Base-by-base conservation (phyloP, 257 asterid genomes). In the Pogostemon cablin region DNA sequence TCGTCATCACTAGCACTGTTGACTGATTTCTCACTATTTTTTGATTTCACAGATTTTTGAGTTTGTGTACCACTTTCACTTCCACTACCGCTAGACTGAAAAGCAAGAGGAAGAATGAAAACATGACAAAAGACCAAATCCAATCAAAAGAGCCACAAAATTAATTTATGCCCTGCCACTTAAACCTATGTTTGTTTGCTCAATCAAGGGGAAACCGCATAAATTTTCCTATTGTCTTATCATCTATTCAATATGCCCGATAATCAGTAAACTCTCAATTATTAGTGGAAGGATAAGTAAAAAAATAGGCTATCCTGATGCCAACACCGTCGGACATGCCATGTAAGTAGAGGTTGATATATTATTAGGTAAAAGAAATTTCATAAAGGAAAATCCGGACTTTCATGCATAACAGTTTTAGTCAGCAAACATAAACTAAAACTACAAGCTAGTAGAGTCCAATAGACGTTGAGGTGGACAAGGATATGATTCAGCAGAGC, bases 1-100 rank as follows among this genome's bases (percentile, higher is more conserved):
- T 81, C 84, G 7, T 60, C 87, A 79, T 72, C 82, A 85, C 89
- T 84, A 75, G 81, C 84, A 55, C 73, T 78, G 67, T 74, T 81
- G 54, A 69, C 87, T 59, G 86, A 80, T 71, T 75, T 84, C 79
- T 81, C 86, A 73, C 77, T 72, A 69, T 75, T 63, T 75, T 76
- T 83, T 34, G 96, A 84, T 68, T 87, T 85, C 70, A 86, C 81
- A 73, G 90, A 87, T 63, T 88, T 90, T 76, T 84, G 89, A 81
- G 92, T 81, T 75, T 79, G 93, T 57, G 89, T 76, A 41, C 87
- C 96, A 60, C 96, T 93, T 76, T 78, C 98, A 72, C 93, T 90
- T 81, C 97, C 96, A 47, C 98, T 93, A 70, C 96, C 98, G 73
- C 97, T 88, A 59, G 98, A 93, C 97, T 90, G 87, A 72, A 58